Conservation (phyloP, 768 basidiomycete genomes). For the Neoboletus subvelutipes region DNA sequence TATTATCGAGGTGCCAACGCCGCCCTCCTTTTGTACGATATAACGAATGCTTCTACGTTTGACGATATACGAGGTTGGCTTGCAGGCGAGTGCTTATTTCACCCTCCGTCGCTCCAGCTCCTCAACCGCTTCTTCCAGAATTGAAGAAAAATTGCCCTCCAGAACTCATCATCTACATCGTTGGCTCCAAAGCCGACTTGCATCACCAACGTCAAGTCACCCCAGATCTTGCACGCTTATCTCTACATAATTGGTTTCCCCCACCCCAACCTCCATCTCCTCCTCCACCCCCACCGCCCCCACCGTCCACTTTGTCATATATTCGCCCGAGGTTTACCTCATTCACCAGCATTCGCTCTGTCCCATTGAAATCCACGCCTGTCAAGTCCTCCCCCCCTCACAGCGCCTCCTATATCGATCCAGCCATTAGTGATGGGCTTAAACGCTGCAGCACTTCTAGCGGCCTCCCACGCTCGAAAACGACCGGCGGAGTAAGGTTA, state of each 20-base stretch:
- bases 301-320: constrained; percentile 44
- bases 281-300: constrained; percentile 63
- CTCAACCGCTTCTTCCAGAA: constrained; percentile 45
- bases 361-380: constrained; percentile 47
- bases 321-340: constrained; percentile 37
- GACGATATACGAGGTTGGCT: constrained; percentile 91
- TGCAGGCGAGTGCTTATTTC: constrained; percentile 55
- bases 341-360: constrained; percentile 58
- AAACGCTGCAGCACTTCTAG: constrained; percentile 52
- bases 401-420: constrained; percentile 62
- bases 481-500: constrained; percentile 38
- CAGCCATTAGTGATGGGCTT: constrained; percentile 52
- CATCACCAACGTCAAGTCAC: constrained; percentile 71
- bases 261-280: constrained; percentile 70
- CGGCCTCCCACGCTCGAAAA: constrained; percentile 49
- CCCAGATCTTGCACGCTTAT: constrained; percentile 77
- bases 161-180: constrained; percentile 92
- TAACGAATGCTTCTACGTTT: constrained; percentile 86
- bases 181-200: constrained; percentile 90
- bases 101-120: not conserved
- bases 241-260: constrained; percentile 85
- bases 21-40: constrained; percentile 92
- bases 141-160: constrained; percentile 86
- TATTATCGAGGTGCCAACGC: constrained; percentile 97
- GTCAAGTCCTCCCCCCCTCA: constrained; percentile 52